Evolutionary conservation across 2,329 filamentous ascomycete genomes (phyloP), one percentile per base, ranked within the genome.

Genomic region (Westerdykella sp.): DNA sequence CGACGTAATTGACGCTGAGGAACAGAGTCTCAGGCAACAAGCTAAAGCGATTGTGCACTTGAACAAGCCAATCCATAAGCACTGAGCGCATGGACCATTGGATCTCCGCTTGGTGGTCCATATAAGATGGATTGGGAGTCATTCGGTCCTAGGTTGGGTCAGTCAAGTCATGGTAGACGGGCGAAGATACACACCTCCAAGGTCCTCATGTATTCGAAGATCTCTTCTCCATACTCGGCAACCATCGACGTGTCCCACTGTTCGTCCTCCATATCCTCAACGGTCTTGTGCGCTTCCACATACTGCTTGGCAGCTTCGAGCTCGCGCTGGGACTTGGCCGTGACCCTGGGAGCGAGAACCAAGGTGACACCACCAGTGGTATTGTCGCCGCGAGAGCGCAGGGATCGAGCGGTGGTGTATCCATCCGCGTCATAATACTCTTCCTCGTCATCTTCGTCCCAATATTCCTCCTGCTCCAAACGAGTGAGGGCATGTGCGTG

Each of bases 1-100:
- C 93, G 49, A 98, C 90, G 69, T 93, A 96, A 73, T 98, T 98
- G 70, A 95, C 87, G 21, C 85, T 86, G 45, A 97, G 79, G 71
- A 95, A 98, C 5, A 98, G 74, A 0, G 93, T 98, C 73, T 98
- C 93, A 0, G 91, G 91, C 7, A 97, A 79, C 22, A 98, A 78
- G 30, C 79, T 81, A 71, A 98, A 98, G 30, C 93, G 87, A 56
- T 84, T 81, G 66, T 98, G 93, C 23, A 98, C 93, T 67, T 98
- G 90, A 37, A 97, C 85, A 35, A 98, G 77, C 93, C 93, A 98
- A 68, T 97, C 93, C 83, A 98, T 94, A 42, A 98, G 76, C 16
- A 97, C 88, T 5, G 89, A 85, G 37, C 93, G 87, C 93, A 97
- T 98, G 2, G 90, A 95, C 93, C 93, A 98, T 64, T 95, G 87